Evolutionary conservation across 257 asterid species (phyloP), one percentile per base, ranked within the genome.

Genomic region (Ocimum tenuiflorum): DNA sequence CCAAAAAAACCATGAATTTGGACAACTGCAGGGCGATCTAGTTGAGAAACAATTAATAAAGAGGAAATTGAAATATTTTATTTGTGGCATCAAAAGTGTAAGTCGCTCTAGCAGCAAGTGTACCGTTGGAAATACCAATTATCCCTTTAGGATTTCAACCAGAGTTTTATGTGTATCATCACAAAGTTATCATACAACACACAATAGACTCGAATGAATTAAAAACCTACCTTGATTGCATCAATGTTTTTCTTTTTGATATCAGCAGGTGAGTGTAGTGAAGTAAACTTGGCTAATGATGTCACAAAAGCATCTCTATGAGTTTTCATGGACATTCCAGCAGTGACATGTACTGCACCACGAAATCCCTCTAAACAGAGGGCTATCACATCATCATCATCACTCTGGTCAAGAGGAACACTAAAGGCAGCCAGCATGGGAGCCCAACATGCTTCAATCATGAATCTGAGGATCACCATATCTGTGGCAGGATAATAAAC

Each of bases 341-440:
- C 95, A 69, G 99, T 90, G 63, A 94, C 99, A 82, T 83, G 97
- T 77, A 94, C 82, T 49, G 95, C 99, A 77, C 80, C 60, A 51
- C 80, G 91, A 71, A 90, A 86, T 66, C 99, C 99, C 72, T 90
- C 95, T 75, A 94, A 80, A 77, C 99, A 94, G 45, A 83, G 89
- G 59, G 86, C 77, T 77, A 86, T 78, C 29, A 90, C 84, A 67
- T 80, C 67, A 57, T 87, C 95, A 41, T 94, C 97, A 19, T 86
- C 99, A 74, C 92, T 88, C 77, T 78, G 95, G 72, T 94, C 99
- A 65, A 94, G 95, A 62, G 99, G 99, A 78, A 94, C 99, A 65
- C 99, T 94, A 75, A 94, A 90, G 63, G 99, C 99, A 74, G 99
- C 99, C 81, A 94, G 85, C 96, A 91, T 91, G 0, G 99, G 99